Base-by-base conservation (phyloP, 768 basidiomycete species). In the Infundibulicybe gibba region DNA sequence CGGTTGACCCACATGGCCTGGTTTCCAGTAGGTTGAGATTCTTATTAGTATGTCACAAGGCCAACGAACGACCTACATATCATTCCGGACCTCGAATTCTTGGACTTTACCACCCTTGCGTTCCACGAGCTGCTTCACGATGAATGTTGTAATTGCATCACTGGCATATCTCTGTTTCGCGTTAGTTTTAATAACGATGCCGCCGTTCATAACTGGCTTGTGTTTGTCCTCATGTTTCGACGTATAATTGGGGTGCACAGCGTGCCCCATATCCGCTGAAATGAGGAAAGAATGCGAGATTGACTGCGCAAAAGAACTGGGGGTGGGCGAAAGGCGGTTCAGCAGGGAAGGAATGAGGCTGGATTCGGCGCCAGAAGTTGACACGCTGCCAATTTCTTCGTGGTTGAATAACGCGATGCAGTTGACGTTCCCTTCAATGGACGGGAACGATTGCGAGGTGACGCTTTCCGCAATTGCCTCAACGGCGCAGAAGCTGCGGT, bases 341-440 rank as follows among this genome's bases (percentile, higher is more conserved):
- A 98, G 71, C 41, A 95, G 76, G 8, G 79, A 80, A 9, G 93
- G 92, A 47, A 99, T 77, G 41, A 98, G 75, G 53, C 82, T 91
- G 14, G 89, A 90, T 59, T 90, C 80, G 2, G 97, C 97, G 32
- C 97, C 97, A 5, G 85, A 77, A 8, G 77, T 81, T 2, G 89
- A 91, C 16, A 84, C 82, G 38, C 81, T 84, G 44, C 90, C 85
- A 35, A 94, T 82, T 65, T 97, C 95, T 68, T 97, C 95, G 63
- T 97, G 93, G 63, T 97, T 97, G 69, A 95, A 98, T 30, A 94
- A 75, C 2, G 90, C 87, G 43, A 95, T 92, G 62, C 82, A 83
- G 56, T 92, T 88, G 47, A 95, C 85, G 54, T 93, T 94, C 49
- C 85, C 83, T 53, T 83, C 76, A 1, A 79, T 55, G 14, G 65